These are phyloP conservation scores for Spathaspora passalidarum DNA, from an alignment of 805 yeast genomes.

Conservation along the genomic window DNA sequence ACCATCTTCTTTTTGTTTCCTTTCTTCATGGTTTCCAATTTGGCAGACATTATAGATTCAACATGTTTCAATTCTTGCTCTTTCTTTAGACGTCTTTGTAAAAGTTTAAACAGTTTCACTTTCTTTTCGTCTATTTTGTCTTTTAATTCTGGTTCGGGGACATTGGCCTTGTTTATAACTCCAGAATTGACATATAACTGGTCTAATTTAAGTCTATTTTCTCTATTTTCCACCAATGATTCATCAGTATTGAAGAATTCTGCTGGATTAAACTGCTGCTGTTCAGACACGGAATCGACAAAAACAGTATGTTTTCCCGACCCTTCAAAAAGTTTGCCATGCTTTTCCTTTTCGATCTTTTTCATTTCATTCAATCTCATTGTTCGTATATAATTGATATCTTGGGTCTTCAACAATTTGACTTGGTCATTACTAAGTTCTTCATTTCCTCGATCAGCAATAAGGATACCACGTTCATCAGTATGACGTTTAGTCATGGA, in stretches of 20 bases:
- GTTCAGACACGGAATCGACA: conserved; percentile 61
- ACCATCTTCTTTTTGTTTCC: conserved; percentile 80
- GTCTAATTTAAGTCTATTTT: conserved; percentile 63
- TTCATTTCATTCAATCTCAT: conserved; percentile 65
- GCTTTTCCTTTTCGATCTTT: conserved; percentile 58
- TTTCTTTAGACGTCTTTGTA: conserved; percentile 67
- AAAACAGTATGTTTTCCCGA: conserved; percentile 81
- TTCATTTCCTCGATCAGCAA: conserved; percentile 64
- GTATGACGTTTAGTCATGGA: conserved; percentile 76
- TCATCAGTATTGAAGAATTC: conserved; percentile 69
- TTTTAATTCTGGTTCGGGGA: conserved; percentile 27
- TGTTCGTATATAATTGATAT: conserved; percentile 79
- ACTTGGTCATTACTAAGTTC: conserved; percentile 69
- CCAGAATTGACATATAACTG: conserved; percentile 50
- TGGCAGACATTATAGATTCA: conserved; percentile 69
- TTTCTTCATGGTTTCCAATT: conserved; percentile 83
- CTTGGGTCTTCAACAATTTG: conserved; percentile 85
- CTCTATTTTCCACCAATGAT: conserved; percentile 57
- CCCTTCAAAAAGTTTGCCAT: conserved; percentile 49
- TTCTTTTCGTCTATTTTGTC: conserved; percentile 49
- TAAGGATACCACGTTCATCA: conserved; percentile 65
- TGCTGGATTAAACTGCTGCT: conserved; percentile 60
- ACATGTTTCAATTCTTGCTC: conserved; percentile 65
- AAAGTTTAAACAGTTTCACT: conserved; percentile 54
- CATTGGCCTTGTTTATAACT: conserved; percentile 27